Conservation (phyloP, 805 yeast genomes). For the Barnettozyma sucrosica region DNA sequence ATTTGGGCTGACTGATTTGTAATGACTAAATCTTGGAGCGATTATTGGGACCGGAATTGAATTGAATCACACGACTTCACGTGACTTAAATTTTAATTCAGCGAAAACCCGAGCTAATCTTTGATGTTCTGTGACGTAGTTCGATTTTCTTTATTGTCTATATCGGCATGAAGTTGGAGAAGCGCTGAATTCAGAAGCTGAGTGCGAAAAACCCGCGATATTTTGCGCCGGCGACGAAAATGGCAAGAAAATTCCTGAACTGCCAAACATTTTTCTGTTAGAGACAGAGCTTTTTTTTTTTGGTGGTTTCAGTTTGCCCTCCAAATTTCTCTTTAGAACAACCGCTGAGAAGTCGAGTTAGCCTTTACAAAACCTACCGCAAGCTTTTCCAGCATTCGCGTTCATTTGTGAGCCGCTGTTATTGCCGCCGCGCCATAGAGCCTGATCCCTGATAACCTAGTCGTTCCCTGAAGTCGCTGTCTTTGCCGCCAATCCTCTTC, state of each 20-base stretch:
- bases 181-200: neutral
- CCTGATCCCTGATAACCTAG: neutral
- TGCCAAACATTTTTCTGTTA: neutral
- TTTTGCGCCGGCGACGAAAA: neutral
- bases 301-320: neutral
- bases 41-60: neutral
- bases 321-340: neutral
- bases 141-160: neutral
- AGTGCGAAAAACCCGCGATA: neutral
- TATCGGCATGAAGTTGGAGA: neutral
- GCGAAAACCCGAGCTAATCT: neutral
- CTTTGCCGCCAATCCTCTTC: neutral
- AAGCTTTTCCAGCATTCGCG: neutral
- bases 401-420: conserved; percentile 1
- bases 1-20: neutral
- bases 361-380: neutral
- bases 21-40: neutral
- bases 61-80: conserved; percentile 1
- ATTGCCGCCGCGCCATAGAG: neutral
- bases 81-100: neutral
- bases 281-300: neutral
- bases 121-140: neutral
- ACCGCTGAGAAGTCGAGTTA: neutral
- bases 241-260: neutral
- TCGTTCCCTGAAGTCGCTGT: neutral